A percentile compares a stretch with the other conserved stretches of the same genome.
These are phyloP conservation scores for Trichoderma hamatum DNA, from an alignment of 2,329 filamentous ascomycete genomes.

Conservation along the genomic window DNA sequence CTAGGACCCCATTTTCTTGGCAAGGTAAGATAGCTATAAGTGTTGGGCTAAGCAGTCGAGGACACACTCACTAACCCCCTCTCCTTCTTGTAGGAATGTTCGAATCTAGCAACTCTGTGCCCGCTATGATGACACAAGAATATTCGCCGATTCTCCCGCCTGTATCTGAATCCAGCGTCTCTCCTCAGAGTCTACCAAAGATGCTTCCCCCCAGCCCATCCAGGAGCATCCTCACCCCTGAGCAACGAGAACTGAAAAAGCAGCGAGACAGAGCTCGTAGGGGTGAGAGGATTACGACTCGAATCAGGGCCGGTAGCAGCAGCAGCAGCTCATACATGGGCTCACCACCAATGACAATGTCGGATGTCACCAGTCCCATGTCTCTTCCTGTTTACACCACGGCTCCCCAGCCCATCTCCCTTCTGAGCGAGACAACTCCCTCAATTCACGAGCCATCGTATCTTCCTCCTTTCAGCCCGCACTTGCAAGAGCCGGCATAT, in stretches of 20 bases:
- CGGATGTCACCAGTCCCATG: conserved; percentile 48
- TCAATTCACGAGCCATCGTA: conserved; percentile 49
- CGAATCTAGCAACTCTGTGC: conserved; percentile 40
- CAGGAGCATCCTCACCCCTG: conserved; percentile 55
- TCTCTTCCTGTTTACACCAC: conserved; percentile 56
- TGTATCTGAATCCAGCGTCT: conserved; percentile 55
- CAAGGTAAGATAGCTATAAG: conserved; percentile 42
- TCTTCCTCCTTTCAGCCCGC: conserved; percentile 54
- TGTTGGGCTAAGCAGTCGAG: not conserved
- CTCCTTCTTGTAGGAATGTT: conserved; percentile 35
- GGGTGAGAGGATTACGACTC: conserved; percentile 57
- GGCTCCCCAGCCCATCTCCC: conserved; percentile 52
- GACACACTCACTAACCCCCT: conserved; percentile 24
- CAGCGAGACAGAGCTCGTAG: conserved; percentile 62
- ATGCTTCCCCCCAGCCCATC: conserved; percentile 63
- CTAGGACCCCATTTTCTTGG: conserved; percentile 55
- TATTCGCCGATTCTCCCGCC: conserved; percentile 47
- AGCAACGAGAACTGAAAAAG: conserved; percentile 64
- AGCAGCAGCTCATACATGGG: conserved; percentile 51
- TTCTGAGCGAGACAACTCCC: conserved; percentile 54
- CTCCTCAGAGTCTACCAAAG: conserved; percentile 53
- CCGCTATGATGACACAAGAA: conserved; percentile 49
- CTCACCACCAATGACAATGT: conserved; percentile 41
- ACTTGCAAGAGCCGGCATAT: conserved; percentile 50
- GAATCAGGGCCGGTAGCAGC: conserved; percentile 45